A percentile compares a stretch with the other conserved stretches of the same genome.
phyloP scores from a whole-genome alignment of 306 rosid genomes.

The Pyrus bretschneideri region DNA sequence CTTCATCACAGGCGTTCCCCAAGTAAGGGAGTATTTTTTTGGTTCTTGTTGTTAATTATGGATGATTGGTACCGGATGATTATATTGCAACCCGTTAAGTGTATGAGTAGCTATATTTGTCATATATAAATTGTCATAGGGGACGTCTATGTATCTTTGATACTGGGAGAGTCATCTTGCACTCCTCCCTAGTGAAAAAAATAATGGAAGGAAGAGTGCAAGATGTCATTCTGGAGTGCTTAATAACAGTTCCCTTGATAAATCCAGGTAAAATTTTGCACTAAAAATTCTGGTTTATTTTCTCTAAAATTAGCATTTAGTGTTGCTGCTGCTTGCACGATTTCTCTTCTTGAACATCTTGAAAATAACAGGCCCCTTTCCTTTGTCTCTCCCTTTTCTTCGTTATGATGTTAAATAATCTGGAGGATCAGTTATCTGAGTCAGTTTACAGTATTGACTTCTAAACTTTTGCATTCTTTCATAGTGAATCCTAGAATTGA shows the following conservation, averaged over 20 bases:
- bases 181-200: no score
- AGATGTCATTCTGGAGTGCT: no score
- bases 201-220: no score
- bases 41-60: neutral
- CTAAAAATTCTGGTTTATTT: neutral
- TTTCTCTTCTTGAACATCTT: neutral
- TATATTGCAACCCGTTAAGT: neutral
- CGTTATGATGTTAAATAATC: neutral
- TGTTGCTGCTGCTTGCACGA: neutral
- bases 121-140: neutral
- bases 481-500: neutral
- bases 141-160: neutral
- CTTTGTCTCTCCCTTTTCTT: neutral
- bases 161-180: no score
- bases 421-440: neutral
- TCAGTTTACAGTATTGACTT: neutral
- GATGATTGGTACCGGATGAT: neutral
- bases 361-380: neutral
- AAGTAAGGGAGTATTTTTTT: slow-evolving; percentile 42
- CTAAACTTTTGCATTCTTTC: neutral
- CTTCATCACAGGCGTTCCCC: slow-evolving; percentile 50
- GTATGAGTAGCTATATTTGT: neutral
- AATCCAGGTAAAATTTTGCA: neutral
- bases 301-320: neutral
- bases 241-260: neutral